Base-by-base conservation (phyloP, 176 grass and related monocot species). In the Oryza meyeriana region DNA sequence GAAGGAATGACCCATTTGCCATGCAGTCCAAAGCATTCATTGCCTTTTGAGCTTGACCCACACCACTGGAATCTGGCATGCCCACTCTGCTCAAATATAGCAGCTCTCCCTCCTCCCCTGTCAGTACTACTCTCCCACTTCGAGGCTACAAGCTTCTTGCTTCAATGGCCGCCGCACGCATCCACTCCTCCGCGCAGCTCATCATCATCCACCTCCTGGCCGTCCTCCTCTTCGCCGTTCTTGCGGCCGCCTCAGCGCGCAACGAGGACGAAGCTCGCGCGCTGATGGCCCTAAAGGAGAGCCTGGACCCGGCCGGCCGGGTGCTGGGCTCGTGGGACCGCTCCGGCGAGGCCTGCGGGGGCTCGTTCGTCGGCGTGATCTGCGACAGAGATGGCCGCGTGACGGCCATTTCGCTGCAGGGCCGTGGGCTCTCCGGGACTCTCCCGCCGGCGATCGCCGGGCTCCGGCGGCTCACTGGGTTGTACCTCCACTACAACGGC, bases 401-500 rank as follows among this genome's bases (percentile, higher is more conserved):
- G 72, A 87, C 87, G 7, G 75, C 52, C 66, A 66, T 99, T 74
- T 96, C 93, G 18, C 87, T 99, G 29, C 97, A 96, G 86, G 97
- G 97, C 57, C 86, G 87, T 0, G 91, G 91, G 14, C 90, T 99
- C 80, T 86, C 91, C 6, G 97, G 97, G 42, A 88, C 32, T 30
- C 71, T 99, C 10, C 83, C 93, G 16, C 89, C 97, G 13, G 93
- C 85, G 18, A 79, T 99, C 22, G 91, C 79, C 48, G 85, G 40
- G 38, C 89, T 99, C 69, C 87, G 78, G 9, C 50, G 83, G 29
- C 88, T 99, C 50, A 85, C 89, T 13, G 93, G 97, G 26, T 74
- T 99, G n/a, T 99, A 96, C 80, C 86, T 99, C 17, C 97, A 99
- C 79, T 99, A 96, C 83, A 99, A 99, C 45, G 77, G 77, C 50